Percentiles rank a stretch among this genome's conserved stretches.
phyloP scores from a whole-genome alignment of 2,329 filamentous ascomycete genomes.

The Epichloe amarillans region DNA sequence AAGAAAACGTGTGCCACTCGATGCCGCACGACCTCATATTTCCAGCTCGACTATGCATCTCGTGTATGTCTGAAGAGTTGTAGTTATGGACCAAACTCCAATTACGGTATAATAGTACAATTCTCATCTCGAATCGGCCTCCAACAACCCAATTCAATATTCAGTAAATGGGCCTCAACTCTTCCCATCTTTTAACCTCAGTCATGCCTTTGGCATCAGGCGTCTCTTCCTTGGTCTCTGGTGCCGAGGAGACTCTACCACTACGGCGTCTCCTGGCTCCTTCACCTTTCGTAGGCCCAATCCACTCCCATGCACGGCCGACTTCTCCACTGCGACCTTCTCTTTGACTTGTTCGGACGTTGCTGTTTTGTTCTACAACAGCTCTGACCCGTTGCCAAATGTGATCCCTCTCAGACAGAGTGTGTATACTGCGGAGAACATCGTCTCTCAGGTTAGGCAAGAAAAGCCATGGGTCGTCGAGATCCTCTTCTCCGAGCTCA shows the following conservation, averaged over 20 bases:
- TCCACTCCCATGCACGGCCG: constrained; percentile 57
- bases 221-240: constrained; percentile 25
- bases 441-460: constrained; percentile 86
- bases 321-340: constrained; percentile 53
- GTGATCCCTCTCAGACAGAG: constrained; percentile 58
- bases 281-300: constrained; percentile 40
- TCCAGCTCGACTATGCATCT: too few species aligned
- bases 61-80: neutral
- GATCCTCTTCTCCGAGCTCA: constrained; percentile 54
- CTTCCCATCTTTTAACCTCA: constrained; percentile 27
- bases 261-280: constrained; percentile 34
- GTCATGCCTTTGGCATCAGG: constrained; percentile 11
- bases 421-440: constrained; percentile 71
- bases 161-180: constrained; percentile 29
- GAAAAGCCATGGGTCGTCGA: constrained; percentile 69
- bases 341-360: constrained; percentile 66
- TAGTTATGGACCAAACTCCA: neutral
- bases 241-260: constrained; percentile 34
- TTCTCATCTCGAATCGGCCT: neutral
- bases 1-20: too few species aligned
- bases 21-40: too few species aligned
- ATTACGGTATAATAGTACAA: constrained; percentile 1
- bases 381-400: constrained; percentile 73
- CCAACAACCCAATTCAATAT: neutral
- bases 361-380: constrained; percentile 88